These are phyloP conservation scores for Termitomyces sp. DNA, from an alignment of 768 basidiomycete species.

Conservation along the genomic window DNA sequence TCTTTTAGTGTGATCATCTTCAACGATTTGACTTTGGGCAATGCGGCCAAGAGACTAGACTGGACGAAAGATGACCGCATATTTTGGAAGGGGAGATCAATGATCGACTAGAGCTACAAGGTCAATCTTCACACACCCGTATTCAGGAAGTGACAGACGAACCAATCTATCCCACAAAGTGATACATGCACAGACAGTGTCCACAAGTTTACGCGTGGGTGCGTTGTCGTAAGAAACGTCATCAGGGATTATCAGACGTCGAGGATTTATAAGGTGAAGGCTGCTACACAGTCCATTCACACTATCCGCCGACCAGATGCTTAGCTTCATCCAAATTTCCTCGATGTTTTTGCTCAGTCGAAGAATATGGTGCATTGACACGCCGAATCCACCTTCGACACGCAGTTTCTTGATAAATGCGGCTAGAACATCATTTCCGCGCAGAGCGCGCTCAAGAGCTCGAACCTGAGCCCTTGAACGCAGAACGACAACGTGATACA, in stretches of 20 bases:
- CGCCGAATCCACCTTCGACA: slow-evolving; percentile 20
- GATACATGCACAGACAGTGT: neutral
- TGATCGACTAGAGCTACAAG: neutral
- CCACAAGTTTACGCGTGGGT: neutral
- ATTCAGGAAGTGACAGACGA: neutral
- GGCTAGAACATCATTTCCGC: slow-evolving; percentile 14
- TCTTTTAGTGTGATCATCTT: neutral
- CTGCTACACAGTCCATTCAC: slow-evolving; percentile 2
- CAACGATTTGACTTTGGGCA: neutral
- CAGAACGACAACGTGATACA: slow-evolving; percentile 21
- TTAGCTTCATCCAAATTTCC: neutral
- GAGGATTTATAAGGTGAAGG: slow-evolving; percentile 1
- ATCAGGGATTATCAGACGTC: neutral
- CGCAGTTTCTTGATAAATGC: slow-evolving; percentile 21
- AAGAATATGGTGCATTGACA: slow-evolving; percentile 7
- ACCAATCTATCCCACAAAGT: slow-evolving; percentile 1
- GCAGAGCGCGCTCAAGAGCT: slow-evolving; percentile 15
- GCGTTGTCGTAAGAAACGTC: neutral
- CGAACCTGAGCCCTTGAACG: slow-evolving; percentile 19
- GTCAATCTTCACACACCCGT: neutral
- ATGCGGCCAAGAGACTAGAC: neutral
- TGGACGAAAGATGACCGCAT: neutral
- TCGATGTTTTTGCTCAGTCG: neutral
- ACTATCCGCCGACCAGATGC: neutral
- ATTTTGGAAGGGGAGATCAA: neutral